Base-by-base conservation (phyloP, 345 rosid genomes). In the Moricandia moricandioides region DNA sequence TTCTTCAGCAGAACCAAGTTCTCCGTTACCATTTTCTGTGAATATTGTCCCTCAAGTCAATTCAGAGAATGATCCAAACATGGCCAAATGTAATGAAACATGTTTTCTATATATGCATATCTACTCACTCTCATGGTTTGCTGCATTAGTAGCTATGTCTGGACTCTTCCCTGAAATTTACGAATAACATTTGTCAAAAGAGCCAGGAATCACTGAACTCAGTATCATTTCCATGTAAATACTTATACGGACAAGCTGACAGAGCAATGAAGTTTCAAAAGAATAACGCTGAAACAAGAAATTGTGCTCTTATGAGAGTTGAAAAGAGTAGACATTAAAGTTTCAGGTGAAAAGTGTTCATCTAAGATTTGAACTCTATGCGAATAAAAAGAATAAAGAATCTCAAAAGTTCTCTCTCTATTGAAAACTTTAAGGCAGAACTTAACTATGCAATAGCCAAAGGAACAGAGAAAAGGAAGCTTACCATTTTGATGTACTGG, bases 401-500 rank as follows among this genome's bases (percentile, higher is more conserved):
- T 4, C 70, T 61, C 45, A 68, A 69, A 29, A 76, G 57, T 13
- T 54, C 40, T 30, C 34, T 49, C 64, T 69, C 24, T 59, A 59
- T 1, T 58, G 34, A 17, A 56, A 33, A 45, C 43, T 51, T 63
- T 8, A n/a, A 77, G 45, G 68, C 56, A 71, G 14, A 16, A 17
- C 33, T 69, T 16, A 1, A 47, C 17, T 47, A 47, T 40, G 47
- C 55, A 16, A 7, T 6, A 49, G 5, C 7, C 55, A 49, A 16
- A 16, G 21, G 21, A 49, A 49, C 6, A 7, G 55, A 16, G 55
- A 49, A 49, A n/a, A 14, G 54, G 24, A 67, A 29, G 64, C 43
- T 73, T 82, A 87, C 97, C 92, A 29, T 88, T 90, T 45, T 76
- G 82, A 68, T 73, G 77, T 26, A 67, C 78, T 39, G 78, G 82